A percentile compares a stretch with the other conserved stretches of the same genome.
These are phyloP conservation scores for Xerocomus potaroensis DNA, from an alignment of 768 basidiomycete species.

Conservation along the genomic window DNA sequence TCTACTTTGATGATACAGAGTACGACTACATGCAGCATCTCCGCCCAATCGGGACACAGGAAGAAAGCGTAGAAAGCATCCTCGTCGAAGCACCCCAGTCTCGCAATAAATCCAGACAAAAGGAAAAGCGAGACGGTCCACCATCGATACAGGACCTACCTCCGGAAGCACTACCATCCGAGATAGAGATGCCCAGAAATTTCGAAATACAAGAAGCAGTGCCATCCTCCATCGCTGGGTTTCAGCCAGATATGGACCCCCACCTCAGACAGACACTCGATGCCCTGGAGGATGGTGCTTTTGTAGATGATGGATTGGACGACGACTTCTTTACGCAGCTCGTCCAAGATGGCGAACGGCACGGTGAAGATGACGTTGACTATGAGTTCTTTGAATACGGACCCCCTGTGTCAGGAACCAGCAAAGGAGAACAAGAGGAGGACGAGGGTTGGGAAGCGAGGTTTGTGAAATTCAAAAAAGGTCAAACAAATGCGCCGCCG, in stretches of 20 bases:
- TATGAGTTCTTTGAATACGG: conserved; percentile 64
- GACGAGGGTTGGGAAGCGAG: conserved; percentile 66
- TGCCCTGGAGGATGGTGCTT: conserved; percentile 94
- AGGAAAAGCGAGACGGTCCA: conserved; percentile 28
- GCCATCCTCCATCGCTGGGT: conserved; percentile 78
- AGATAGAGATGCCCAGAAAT: conserved; percentile 65
- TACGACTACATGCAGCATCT: conserved; percentile 99
- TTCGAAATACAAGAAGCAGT: conserved; percentile 76
- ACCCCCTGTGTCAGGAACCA: conserved; percentile 13
- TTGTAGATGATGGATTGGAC: conserved; percentile 70
- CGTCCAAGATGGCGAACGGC: conserved; percentile 67
- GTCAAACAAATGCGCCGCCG: conserved; percentile 27
- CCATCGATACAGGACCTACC: conserved; percentile 59
- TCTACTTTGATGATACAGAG: conserved; percentile 92
- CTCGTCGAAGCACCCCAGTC: conserved; percentile 70
- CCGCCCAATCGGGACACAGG: conserved; percentile 67
- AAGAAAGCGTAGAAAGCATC: conserved; percentile 77
- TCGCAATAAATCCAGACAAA: conserved; percentile 30
- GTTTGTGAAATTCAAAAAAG: conserved; percentile 75
- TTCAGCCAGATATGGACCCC: conserved; percentile 96
- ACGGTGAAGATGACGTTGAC: conserved; percentile 52
- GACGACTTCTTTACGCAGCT: conserved; percentile 77
- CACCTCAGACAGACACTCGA: conserved; percentile 90
- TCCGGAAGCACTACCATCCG: conserved; percentile 66
- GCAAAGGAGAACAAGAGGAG: conserved; percentile 28